Evolutionary conservation across 2,329 filamentous ascomycete genomes (phyloP).

Genomic region (Fulvia fulva): DNA sequence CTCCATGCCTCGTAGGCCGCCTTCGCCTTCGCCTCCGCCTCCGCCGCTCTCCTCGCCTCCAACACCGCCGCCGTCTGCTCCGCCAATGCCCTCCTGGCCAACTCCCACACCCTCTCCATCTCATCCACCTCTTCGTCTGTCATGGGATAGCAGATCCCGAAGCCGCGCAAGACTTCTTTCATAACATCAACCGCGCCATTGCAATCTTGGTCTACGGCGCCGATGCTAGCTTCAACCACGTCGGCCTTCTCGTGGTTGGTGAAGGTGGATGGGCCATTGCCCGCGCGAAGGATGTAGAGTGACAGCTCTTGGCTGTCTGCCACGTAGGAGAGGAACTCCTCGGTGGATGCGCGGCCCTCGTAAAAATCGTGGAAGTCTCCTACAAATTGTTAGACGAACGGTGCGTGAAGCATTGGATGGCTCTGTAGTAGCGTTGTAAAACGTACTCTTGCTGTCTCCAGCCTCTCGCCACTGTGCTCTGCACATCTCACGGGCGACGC

Average conservation of each 20-base stretch:
- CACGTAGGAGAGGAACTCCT: background rate
- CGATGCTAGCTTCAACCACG: background rate
- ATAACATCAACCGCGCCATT: background rate
- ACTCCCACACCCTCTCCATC: background rate
- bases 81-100: background rate
- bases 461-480: background rate
- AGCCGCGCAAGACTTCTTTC: background rate
- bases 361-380: background rate
- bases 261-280: background rate
- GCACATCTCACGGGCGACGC: background rate
- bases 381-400: background rate
- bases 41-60: background rate
- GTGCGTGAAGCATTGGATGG: background rate
- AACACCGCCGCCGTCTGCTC: background rate
- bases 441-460: background rate
- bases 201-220: constrained; percentile 1
- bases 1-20: background rate
- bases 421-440: background rate
- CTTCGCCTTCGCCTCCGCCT: too few relatives aligned
- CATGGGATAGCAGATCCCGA: background rate
- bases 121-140: background rate
- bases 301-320: background rate
- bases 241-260: background rate
- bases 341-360: background rate
- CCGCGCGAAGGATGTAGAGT: background rate